Evolutionary conservation across 2,329 filamentous ascomycete genomes (phyloP).

Genomic region (Penicillium fuscoglaucum): DNA sequence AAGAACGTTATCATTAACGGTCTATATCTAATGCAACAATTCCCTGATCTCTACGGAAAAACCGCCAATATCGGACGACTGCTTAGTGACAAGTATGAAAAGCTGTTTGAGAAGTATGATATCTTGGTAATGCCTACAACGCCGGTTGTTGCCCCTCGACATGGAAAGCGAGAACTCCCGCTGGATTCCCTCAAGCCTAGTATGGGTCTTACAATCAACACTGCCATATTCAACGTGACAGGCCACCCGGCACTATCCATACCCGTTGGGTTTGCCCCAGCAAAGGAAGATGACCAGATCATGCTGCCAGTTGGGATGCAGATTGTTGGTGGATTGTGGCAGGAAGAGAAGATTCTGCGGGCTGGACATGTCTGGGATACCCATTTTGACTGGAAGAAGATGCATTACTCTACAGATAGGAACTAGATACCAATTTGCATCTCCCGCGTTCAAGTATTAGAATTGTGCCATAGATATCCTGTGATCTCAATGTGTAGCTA

Average conservation of each 20-base stretch:
- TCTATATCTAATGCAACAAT: slow-evolving; percentile 41
- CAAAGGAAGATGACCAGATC: slow-evolving; percentile 27
- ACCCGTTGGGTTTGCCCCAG: slow-evolving; percentile 49
- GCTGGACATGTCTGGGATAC: slow-evolving; percentile 28
- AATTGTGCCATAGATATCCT: not conserved
- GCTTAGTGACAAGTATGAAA: slow-evolving; percentile 42
- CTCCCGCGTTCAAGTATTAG: too few species aligned
- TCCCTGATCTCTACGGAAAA: slow-evolving; percentile 44
- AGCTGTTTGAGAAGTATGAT: slow-evolving; percentile 43
- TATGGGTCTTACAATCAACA: slow-evolving; percentile 58
- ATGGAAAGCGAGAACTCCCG: slow-evolving; percentile 26
- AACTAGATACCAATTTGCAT: slow-evolving; percentile 3
- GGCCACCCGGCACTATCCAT: slow-evolving; percentile 58
- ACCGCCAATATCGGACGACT: slow-evolving; percentile 43
- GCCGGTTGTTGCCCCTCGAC: slow-evolving; percentile 28
- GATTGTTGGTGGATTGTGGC: slow-evolving; percentile 49
- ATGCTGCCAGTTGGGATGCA: slow-evolving; percentile 56
- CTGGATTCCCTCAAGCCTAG: slow-evolving; percentile 34
- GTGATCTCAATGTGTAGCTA: slow-evolving; percentile 9
- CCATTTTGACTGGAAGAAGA: slow-evolving; percentile 27
- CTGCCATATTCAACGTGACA: slow-evolving; percentile 58
- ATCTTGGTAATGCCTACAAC: slow-evolving; percentile 45
- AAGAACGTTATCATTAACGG: slow-evolving; percentile 46
- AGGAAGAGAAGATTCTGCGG: slow-evolving; percentile 29
- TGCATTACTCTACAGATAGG: slow-evolving; percentile 7